Evolutionary conservation across 129 eudicot species (phyloP).

Genomic region (Gnaphalium uliginosum): DNA sequence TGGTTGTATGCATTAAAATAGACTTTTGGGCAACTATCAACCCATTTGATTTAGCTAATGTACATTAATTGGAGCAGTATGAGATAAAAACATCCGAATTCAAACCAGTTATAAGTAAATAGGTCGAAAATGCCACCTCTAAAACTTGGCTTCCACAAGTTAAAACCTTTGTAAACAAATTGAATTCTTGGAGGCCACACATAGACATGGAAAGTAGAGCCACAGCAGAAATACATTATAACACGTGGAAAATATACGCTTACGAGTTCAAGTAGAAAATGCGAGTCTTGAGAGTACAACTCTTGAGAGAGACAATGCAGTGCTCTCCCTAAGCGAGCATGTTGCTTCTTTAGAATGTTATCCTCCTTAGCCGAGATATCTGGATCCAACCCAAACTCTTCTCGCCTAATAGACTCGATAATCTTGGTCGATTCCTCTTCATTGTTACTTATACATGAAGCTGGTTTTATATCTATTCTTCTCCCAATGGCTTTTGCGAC

Average conservation of each 20-base stretch:
- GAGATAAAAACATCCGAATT: background rate
- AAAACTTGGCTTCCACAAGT: background rate
- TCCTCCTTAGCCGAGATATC: slow-evolving; percentile 52
- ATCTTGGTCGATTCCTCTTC: slow-evolving; percentile 46
- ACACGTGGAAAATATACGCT: slow-evolving; percentile 15
- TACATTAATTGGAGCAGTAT: background rate
- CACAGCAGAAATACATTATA: background rate
- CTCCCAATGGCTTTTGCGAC: slow-evolving; percentile 14
- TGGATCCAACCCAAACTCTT: slow-evolving; percentile 90
- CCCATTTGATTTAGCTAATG: background rate
- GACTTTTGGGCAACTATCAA: background rate
- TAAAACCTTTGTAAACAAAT: background rate
- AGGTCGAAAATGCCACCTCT: background rate
- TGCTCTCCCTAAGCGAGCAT: slow-evolving; percentile 94
- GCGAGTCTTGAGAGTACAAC: slow-evolving; percentile 90
- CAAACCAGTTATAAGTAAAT: background rate
- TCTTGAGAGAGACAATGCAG: slow-evolving; percentile 91
- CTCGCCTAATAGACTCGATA: slow-evolving; percentile 78
- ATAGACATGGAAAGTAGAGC: slow-evolving; percentile 8
- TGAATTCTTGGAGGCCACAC: background rate
- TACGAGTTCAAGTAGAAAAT: slow-evolving; percentile 93
- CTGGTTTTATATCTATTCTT: slow-evolving; percentile 16
- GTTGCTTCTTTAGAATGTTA: slow-evolving; percentile 76
- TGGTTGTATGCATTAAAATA: background rate
- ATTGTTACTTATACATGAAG: slow-evolving; percentile 18